Conservation (phyloP, 345 rosid species). For the Brassica cretica region DNA sequence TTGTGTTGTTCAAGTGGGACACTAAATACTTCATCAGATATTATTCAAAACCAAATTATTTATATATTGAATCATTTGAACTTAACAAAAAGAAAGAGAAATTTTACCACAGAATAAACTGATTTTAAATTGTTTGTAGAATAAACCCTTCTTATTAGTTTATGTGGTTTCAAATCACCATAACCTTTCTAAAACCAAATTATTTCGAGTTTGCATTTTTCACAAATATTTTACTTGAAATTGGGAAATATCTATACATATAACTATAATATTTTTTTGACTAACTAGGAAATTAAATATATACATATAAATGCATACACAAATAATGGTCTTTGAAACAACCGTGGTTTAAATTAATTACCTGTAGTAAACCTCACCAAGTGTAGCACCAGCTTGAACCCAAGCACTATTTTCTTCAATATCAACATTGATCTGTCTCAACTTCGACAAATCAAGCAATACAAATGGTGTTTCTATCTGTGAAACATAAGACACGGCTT, state of each 20-base stretch:
- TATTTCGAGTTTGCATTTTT: not conserved
- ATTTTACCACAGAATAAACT: too few species aligned
- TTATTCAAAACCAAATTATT: not conserved
- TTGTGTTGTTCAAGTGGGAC: not conserved
- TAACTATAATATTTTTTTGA: not conserved
- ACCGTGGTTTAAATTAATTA: not conserved
- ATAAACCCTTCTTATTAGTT: not conserved
- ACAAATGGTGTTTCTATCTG: conserved; percentile 49
- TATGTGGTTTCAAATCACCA: not conserved
- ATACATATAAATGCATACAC: not conserved
- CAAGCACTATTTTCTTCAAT: conserved; percentile 49
- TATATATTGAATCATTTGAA: not conserved
- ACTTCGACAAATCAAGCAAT: conserved; percentile 48
- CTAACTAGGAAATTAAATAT: not conserved
- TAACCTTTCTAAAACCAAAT: not conserved
- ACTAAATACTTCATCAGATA: not conserved
- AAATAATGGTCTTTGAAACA: not conserved
- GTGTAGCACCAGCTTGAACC: conserved; percentile 67
- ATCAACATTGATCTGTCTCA: conserved; percentile 49
- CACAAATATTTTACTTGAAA: not conserved
- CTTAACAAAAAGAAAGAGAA: not conserved
- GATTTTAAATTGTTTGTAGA: not conserved
- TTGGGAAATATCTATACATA: not conserved
- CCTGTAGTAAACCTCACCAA: conserved; percentile 55
- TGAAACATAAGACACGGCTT: conserved; percentile 57